Percentiles rank a stretch among this genome's conserved stretches.
Evolutionary conservation across 306 rosid genomes (phyloP).

Genomic region (Acacia crassicarpa): DNA sequence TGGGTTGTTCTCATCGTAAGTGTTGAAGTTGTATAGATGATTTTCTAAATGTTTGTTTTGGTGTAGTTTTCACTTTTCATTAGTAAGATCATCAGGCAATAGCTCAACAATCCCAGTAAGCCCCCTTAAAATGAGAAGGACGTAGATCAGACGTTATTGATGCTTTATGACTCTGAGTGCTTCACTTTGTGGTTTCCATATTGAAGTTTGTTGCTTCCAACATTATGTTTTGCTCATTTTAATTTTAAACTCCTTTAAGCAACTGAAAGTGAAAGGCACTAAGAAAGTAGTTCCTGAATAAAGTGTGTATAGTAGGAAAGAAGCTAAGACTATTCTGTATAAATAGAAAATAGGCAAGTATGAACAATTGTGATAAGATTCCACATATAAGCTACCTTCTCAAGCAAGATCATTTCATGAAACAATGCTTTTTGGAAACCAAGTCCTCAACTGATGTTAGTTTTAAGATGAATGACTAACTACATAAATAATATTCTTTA

Average conservation of each 20-base stretch:
- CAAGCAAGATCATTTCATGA: not conserved
- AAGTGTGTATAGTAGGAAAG: not conserved
- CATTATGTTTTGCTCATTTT: not conserved
- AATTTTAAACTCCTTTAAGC: not conserved
- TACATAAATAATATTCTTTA: not conserved
- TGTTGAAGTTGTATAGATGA: not conserved
- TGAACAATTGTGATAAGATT: not conserved
- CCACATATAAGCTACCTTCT: not conserved
- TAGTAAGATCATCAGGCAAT: not conserved
- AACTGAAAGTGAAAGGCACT: not conserved
- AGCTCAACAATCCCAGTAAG: not conserved
- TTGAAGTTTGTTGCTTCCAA: not conserved
- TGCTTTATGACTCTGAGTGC: not conserved
- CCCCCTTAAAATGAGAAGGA: not conserved
- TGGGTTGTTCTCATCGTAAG: conserved; percentile 8
- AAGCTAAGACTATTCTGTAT: not conserved
- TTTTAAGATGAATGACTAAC: not conserved
- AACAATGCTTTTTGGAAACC: not conserved
- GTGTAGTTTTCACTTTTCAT: not conserved
- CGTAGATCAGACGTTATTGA: not conserved
- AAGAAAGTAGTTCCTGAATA: not conserved
- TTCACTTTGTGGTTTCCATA: not conserved
- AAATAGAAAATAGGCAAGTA: not conserved
- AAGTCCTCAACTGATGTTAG: not conserved
- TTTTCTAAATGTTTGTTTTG: not conserved